These are phyloP conservation scores for Cyberlindnera euphorbiae DNA, from an alignment of 805 yeast genomes.

Conservation along the genomic window DNA sequence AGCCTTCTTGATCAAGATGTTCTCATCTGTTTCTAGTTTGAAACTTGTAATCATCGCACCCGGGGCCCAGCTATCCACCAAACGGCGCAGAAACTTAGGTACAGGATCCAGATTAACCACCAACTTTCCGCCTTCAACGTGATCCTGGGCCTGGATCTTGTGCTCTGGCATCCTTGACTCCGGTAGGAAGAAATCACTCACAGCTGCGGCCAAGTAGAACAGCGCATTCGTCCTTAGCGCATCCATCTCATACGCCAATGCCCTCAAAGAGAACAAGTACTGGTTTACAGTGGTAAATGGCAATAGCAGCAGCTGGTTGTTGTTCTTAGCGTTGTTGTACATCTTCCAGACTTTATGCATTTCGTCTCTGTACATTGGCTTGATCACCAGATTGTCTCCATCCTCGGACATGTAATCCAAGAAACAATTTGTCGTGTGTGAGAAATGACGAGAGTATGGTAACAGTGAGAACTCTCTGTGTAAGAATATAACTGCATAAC, in stretches of 20 bases:
- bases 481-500: conserved; percentile 87
- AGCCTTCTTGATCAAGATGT: conserved; percentile 70
- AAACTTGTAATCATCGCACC: conserved; percentile 91
- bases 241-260: conserved; percentile 57
- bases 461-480: conserved; percentile 88
- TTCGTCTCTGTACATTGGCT: conserved; percentile 51
- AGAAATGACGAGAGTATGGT: conserved; percentile 89
- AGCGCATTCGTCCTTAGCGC: conserved; percentile 53
- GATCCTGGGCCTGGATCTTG: conserved; percentile 82
- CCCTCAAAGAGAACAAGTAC: conserved; percentile 77
- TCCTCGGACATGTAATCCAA: conserved; percentile 69
- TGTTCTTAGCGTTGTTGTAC: conserved; percentile 36
- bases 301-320: conserved; percentile 43
- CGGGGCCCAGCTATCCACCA: conserved; percentile 94
- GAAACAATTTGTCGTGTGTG: conserved; percentile 80
- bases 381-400: conserved; percentile 46
- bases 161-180: conserved; percentile 83
- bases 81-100: conserved; percentile 83
- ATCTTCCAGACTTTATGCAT: conserved; percentile 58
- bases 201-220: conserved; percentile 95
- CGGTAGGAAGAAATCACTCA: conserved; percentile 93
- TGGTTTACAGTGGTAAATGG: conserved; percentile 97
- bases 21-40: conserved; percentile 83
- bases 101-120: conserved; percentile 90
- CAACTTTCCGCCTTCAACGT: conserved; percentile 56